These are phyloP conservation scores for Protomyces inundatus DNA, from an alignment of 1,139 yeast species.

Conservation along the genomic window DNA sequence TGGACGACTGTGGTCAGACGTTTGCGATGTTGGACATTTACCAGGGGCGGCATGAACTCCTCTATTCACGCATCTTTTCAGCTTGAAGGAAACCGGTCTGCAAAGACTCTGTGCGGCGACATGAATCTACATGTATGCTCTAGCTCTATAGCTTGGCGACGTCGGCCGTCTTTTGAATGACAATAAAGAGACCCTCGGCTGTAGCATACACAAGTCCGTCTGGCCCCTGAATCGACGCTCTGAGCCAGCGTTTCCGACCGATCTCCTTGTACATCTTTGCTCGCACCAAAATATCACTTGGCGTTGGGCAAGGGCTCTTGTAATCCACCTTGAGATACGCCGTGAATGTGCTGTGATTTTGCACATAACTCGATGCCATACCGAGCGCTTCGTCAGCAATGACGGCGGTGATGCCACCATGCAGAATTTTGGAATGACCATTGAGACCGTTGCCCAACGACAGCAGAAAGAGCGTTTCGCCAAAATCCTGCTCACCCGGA, in stretches of 20 bases:
- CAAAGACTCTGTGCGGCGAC: too few species aligned
- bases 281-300: conserved; percentile 10
- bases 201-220: conserved; percentile 5
- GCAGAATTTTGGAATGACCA: conserved; percentile 12
- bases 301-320: conserved; percentile 14
- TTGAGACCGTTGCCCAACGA: conserved; percentile 19
- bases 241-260: conserved; percentile 19
- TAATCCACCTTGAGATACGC: conserved; percentile 15
- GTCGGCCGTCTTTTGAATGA: neutral
- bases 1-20: conserved; percentile 25
- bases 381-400: conserved; percentile 15
- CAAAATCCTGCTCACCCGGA: neutral
- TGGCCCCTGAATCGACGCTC: conserved; percentile 15
- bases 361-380: neutral
- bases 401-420: conserved; percentile 20
- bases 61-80: conserved; percentile 27
- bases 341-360: conserved; percentile 8
- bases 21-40: conserved; percentile 24
- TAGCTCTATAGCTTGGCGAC: neutral
- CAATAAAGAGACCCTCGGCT: conserved; percentile 6
- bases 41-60: conserved; percentile 28
- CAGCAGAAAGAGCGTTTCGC: conserved; percentile 13
- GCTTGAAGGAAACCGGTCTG: neutral
- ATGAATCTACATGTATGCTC: too few species aligned
- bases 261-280: neutral